Conservation (phyloP, 78 protist species). For the Isochrysis galbana region DNA sequence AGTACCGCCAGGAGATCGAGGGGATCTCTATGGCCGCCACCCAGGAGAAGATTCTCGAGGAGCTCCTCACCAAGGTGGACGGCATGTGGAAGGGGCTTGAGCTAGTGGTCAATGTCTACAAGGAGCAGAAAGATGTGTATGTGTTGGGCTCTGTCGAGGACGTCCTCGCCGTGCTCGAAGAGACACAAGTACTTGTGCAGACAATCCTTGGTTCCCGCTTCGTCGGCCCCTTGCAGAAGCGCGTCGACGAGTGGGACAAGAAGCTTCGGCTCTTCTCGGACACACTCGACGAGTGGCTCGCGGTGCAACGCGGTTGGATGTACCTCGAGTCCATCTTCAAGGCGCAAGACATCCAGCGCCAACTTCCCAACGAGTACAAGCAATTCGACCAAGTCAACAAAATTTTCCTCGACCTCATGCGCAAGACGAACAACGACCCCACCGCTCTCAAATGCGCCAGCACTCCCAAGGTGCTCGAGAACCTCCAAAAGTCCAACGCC, state of each 20-base stretch:
- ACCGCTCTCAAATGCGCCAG: background rate
- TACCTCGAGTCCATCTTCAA: constrained; percentile 72
- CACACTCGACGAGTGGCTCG: constrained; percentile 67
- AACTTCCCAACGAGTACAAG: constrained; percentile 64
- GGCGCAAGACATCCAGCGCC: constrained; percentile 67
- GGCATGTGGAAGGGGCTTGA: constrained; percentile 37
- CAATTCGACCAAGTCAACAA: constrained; percentile 52
- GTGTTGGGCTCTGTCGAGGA: constrained; percentile 67
- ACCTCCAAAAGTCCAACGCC: constrained; percentile 15
- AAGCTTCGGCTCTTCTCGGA: constrained; percentile 41
- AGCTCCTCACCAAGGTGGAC: constrained; percentile 48
- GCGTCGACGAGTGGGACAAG: constrained; percentile 58
- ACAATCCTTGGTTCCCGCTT: constrained; percentile 65
- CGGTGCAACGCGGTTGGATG: constrained; percentile 72
- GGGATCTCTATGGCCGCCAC: constrained; percentile 52
- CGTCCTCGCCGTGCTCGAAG: constrained; percentile 58
- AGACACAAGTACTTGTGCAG: constrained; percentile 50
- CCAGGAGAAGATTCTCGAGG: constrained; percentile 45
- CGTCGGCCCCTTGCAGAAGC: constrained; percentile 38
- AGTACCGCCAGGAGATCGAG: constrained; percentile 33
- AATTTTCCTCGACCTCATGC: constrained; percentile 32
- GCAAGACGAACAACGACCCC: constrained; percentile 15
- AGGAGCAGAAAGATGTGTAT: constrained; percentile 51
- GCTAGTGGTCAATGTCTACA: constrained; percentile 41
- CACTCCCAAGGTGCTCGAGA: constrained; percentile 1